Evolutionary conservation across 345 rosid species (phyloP), one percentile per base, ranked within the genome.

Genomic region (Nephelium lappaceum): DNA sequence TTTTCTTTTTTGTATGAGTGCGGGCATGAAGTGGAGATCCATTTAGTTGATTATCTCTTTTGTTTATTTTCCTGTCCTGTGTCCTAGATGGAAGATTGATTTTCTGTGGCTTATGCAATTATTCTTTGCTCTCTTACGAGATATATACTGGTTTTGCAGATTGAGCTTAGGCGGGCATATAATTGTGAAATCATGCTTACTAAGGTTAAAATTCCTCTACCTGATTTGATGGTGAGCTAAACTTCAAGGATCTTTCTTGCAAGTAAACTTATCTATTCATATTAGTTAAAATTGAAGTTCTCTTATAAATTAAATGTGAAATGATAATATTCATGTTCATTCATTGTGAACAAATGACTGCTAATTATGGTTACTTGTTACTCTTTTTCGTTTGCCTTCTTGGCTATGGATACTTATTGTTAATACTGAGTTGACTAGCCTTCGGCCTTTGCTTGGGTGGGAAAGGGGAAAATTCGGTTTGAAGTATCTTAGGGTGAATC

Each of bases 121-220:
- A 73, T 43, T 71, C 74, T 83, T 65, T 64, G 11, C 47, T 61
- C 67, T 78, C 86, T 87, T 79, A 81, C 73, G 38, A 64, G n/a
- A 66, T 80, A 63, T 79, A 73, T 69, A 70, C 67, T 83, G 79
- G 79, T 82, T 77, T 83, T 86, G 86, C 91, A 92, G 96, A 87
- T 92, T 87, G 96, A 92, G 71, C 94, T 92, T 74, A 84, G 96
- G 80, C 85, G 94, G 81, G 96, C 96, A 67, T 88, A 92, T 85
- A 92, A 92, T 80, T 92, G 96, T 83, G 96, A 92, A 85, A 92
- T 92, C 82, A 92, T 92, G 96, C 94, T 92, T 79, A 80, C 96
- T 38, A 93, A 92, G 83, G 91, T 93, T 76, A 93, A 93, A 89
- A 86, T 90, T 80, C 91, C 96, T 78, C 81, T 92, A 81, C 87